A percentile compares a stretch with the other conserved stretches of the same genome.
Conservation (phyloP, 2,329 filamentous ascomycete genomes). For the Fusarium virguliforme region DNA sequence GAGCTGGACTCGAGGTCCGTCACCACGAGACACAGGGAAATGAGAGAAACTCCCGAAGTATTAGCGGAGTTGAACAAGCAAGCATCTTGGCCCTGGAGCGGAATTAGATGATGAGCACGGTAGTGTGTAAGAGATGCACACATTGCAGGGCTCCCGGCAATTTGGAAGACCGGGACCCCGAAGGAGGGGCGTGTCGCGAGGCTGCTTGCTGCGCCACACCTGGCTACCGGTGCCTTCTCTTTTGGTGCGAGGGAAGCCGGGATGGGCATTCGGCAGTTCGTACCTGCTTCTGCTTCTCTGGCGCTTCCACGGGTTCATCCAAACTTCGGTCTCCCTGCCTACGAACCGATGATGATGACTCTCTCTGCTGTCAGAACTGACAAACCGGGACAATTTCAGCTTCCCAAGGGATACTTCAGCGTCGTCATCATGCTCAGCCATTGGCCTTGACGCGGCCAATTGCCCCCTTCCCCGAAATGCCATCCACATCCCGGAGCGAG, state of each 20-base stretch:
- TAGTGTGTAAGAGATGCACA: conserved; percentile 3
- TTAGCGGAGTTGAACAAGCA: conserved; percentile 2
- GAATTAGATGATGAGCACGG: conserved; percentile 10
- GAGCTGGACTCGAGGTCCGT: conserved; percentile 3
- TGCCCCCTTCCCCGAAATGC: conserved; percentile 5
- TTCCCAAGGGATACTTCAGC: conserved; percentile 14
- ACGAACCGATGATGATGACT: background rate
- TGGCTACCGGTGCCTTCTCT: too few relatives aligned
- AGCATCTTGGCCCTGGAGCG: background rate
- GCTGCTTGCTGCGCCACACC: conserved; percentile 35
- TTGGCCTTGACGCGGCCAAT: conserved; percentile 26
- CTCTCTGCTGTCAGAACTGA: conserved; percentile 1
- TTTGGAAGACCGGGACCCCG: conserved; percentile 28
- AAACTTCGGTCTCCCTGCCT: background rate
- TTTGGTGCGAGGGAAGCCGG: conserved; percentile 17
- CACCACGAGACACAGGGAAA: conserved; percentile 4
- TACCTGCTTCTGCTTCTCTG: conserved; percentile 36
- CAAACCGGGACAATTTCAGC: background rate
- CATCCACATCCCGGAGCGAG: conserved; percentile 14
- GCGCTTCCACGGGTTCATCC: conserved; percentile 31
- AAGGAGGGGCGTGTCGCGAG: conserved; percentile 36
- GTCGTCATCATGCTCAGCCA: conserved; percentile 43
- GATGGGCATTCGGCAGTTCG: conserved; percentile 39
- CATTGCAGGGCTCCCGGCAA: conserved; percentile 26
- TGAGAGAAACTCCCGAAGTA: conserved; percentile 12